Percentiles rank a stretch among this genome's conserved stretches.
These are phyloP conservation scores for Botryotinia convoluta DNA, from an alignment of 2,329 filamentous ascomycete species.

Conservation along the genomic window DNA sequence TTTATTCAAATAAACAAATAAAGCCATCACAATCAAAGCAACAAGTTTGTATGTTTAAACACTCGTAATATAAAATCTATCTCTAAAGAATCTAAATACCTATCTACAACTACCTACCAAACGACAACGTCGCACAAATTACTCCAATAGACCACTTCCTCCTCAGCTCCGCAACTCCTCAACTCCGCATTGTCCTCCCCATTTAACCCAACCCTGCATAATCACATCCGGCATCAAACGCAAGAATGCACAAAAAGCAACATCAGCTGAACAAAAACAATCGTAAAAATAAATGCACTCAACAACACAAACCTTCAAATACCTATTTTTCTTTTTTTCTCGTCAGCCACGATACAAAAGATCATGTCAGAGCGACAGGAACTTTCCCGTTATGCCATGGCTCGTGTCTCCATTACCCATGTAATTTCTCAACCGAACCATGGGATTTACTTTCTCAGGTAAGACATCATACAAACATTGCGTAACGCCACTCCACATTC, in stretches of 20 bases:
- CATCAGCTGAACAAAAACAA: not conserved
- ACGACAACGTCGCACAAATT: not conserved
- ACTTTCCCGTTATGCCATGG: not conserved
- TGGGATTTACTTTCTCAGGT: not conserved
- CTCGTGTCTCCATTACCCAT: conserved; percentile 5
- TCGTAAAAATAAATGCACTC: not conserved
- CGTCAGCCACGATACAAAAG: not conserved
- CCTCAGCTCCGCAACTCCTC: not conserved
- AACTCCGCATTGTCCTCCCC: not conserved
- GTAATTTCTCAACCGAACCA: not conserved
- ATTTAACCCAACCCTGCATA: not conserved
- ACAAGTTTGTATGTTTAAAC: no score
- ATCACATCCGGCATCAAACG: not conserved
- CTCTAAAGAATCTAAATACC: not conserved
- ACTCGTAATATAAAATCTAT: not conserved
- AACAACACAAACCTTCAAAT: not conserved
- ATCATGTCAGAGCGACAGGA: not conserved
- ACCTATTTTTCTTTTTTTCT: not conserved
- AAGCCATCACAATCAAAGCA: not conserved
- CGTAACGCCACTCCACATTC: conserved; percentile 2
- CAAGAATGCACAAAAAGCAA: not conserved
- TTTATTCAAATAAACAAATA: not conserved
- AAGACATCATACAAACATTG: not conserved
- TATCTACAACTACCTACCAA: not conserved
- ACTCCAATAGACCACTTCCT: not conserved